phyloP scores from a whole-genome alignment of 1,139 yeast species.

The Geotrichum cucujoidarum region DNA sequence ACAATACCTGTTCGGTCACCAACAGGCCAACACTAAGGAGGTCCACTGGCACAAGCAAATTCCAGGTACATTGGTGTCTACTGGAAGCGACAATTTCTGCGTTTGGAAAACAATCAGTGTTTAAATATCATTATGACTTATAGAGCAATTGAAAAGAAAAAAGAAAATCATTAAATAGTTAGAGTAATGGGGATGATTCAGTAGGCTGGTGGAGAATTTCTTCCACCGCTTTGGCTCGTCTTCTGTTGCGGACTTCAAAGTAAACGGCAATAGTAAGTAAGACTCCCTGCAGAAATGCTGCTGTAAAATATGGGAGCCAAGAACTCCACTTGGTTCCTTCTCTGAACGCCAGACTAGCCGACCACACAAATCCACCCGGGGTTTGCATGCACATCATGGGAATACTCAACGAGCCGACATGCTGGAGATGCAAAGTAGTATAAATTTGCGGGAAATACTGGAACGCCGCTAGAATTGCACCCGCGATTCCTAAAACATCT shows the following conservation, averaged over 20 bases:
- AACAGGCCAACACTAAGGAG: constrained; percentile 97
- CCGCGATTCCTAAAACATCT: constrained; percentile 50
- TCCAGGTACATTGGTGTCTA: constrained; percentile 90
- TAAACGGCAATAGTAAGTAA: constrained; percentile 50
- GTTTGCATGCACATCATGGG: constrained; percentile 85
- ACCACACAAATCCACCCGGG: constrained; percentile 83
- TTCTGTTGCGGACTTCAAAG: constrained; percentile 32
- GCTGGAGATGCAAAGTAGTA: constrained; percentile 65
- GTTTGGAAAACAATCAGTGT: constrained; percentile 97
- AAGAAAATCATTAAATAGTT: neutral
- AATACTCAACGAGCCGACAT: constrained; percentile 74
- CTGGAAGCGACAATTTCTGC: constrained; percentile 93
- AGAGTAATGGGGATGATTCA: neutral
- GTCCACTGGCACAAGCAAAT: constrained; percentile 97
- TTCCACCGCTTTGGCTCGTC: neutral
- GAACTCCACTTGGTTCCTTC: constrained; percentile 84
- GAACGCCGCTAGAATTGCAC: constrained; percentile 51
- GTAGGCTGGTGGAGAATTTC: neutral
- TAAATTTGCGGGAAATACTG: constrained; percentile 79
- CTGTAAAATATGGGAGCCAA: constrained; percentile 74
- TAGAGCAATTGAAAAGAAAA: neutral
- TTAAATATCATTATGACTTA: constrained; percentile 32
- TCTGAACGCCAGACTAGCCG: constrained; percentile 61
- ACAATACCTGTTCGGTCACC: constrained; percentile 90
- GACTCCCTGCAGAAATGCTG: constrained; percentile 62